Evolutionary conservation across 768 basidiomycete genomes (phyloP).

Genomic region (Auricularia sp.): DNA sequence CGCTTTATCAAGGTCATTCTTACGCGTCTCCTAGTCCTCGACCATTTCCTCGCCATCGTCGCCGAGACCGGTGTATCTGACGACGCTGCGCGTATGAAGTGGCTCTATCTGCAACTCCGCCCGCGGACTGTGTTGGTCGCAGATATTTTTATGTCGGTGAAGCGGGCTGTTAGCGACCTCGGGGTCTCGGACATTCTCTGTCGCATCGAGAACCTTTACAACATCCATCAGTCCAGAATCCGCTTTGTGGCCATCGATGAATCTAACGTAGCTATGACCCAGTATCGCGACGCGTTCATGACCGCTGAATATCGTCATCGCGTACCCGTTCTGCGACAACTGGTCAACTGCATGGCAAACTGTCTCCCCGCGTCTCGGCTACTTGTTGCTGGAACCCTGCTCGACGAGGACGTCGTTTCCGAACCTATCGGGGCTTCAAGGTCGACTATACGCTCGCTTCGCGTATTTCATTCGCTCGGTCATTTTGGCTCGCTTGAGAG

Average conservation of each 20-base stretch:
- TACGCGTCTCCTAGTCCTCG: neutral
- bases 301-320: neutral
- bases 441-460: neutral
- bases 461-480: neutral
- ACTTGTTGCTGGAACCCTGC: neutral
- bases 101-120: neutral
- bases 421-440: neutral
- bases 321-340: neutral
- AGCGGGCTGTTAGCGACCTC: neutral
- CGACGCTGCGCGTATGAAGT: neutral
- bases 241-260: neutral
- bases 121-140: neutral
- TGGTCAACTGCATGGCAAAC: neutral
- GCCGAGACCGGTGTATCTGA: neutral
- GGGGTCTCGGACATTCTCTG: neutral
- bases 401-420: neutral
- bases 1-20: neutral
- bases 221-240: neutral
- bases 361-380: neutral
- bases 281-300: neutral
- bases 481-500: neutral
- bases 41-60: neutral
- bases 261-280: neutral
- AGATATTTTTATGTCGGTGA: neutral
- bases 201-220: neutral